These are phyloP conservation scores for Arxiozyma bovina DNA, from an alignment of 1,139 yeast genomes.

Conservation along the genomic window DNA sequence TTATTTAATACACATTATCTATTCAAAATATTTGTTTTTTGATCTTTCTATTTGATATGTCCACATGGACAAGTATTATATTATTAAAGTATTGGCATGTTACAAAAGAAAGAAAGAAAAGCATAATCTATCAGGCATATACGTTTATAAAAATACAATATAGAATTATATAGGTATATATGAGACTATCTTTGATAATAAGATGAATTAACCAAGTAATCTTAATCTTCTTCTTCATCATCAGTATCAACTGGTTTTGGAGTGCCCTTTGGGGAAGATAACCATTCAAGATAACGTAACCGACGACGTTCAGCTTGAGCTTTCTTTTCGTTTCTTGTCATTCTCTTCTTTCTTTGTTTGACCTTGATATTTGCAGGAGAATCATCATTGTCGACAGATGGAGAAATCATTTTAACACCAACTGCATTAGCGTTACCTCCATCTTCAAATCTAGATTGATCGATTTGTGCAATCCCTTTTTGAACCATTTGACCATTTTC, in stretches of 20 bases:
- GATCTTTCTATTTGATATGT: no score
- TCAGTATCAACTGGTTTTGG: constrained; percentile 91
- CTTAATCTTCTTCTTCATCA: constrained; percentile 59
- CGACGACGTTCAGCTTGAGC: constrained; percentile 89
- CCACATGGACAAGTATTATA: not conserved
- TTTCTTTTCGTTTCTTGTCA: constrained; percentile 94
- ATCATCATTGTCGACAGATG: constrained; percentile 55
- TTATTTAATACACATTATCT: not conserved
- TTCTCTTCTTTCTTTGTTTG: constrained; percentile 84
- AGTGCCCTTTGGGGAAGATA: constrained; percentile 92
- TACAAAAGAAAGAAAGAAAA: not conserved
- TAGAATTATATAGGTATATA: no score
- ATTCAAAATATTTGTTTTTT: no score
- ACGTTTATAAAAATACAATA: no score
- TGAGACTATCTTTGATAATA: not conserved
- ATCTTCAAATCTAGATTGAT: constrained; percentile 73
- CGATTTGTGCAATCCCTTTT: constrained; percentile 71
- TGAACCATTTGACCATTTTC: constrained; percentile 85
- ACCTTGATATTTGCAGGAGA: constrained; percentile 96
- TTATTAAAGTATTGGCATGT: no score
- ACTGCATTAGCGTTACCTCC: constrained; percentile 46
- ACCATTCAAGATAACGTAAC: constrained; percentile 88
- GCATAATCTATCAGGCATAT: not conserved
- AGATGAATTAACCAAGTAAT: not conserved
- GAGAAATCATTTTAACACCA: constrained; percentile 35